Evolutionary conservation across 1,284 basidiomycete species (phyloP), one percentile per base, ranked within the genome.

Genomic region (Caloboletus firmus): DNA sequence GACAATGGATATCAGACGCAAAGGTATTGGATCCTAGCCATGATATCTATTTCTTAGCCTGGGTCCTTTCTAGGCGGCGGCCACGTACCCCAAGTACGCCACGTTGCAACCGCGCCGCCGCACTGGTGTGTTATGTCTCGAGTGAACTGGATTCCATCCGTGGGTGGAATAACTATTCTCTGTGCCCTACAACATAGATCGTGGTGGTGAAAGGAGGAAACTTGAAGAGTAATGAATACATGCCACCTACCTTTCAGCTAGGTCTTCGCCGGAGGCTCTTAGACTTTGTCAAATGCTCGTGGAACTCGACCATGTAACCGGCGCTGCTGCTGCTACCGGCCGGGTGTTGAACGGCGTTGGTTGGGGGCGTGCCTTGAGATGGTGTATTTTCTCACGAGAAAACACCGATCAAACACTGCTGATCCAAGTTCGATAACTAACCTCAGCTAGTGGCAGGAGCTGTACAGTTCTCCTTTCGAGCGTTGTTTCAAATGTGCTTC

Each of bases 1-100:
- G 44, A 43, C 7, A 28, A 20, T 36, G 49, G 32, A n/a, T n/a
- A 22, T 50, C 49, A 36, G 49, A 50, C 32, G 49, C 45, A 28
- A 30, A 50, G 18, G 36, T 41, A 15, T 46, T 34, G n/a, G 24
- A 11, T 39, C 45, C 45, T 46, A n/a, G 44, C 20, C 20, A 11
- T 17, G 10, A 45, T 28, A 12, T 26, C 11, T 26, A 42, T 18
- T 45, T n/a, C 5, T 45, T 22, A 17, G 20, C 17, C 10, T 13
- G n/a, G 11, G 13, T 17, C 15, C 11, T n/a, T 7, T 37, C 36
- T 37, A n/a, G 20, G 31, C 6, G 22, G 22, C 22, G 15, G 31
- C n/a, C n/a, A 39, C 22, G 10, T 37, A 39, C 44, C 20, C 44
- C 44, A n/a, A 45, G 40, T 22, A 45, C 32, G 4, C 44, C 44